Conservation (phyloP, 1,139 yeast genomes). For the Sugiyamaella novakii region DNA sequence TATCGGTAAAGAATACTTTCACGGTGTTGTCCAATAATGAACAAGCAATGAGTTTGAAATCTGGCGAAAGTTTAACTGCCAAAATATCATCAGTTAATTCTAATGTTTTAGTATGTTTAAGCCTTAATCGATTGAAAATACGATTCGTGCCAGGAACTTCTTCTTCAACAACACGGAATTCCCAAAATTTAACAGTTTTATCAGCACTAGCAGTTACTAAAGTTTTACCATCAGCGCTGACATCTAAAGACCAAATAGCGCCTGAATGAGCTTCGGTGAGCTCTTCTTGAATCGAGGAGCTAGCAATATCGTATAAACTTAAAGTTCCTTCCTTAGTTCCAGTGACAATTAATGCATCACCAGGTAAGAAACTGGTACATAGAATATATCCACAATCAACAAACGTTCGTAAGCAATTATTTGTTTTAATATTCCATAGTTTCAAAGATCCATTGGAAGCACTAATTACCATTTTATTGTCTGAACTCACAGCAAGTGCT, state of each 20-base stretch:
- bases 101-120: slow-evolving; percentile 75
- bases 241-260: slow-evolving; percentile 89
- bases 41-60: slow-evolving; percentile 73
- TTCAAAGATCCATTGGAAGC: slow-evolving; percentile 90
- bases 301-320: slow-evolving; percentile 82
- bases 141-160: slow-evolving; percentile 68
- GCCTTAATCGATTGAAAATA: slow-evolving; percentile 54
- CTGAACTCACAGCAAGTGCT: slow-evolving; percentile 78
- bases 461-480: slow-evolving; percentile 77
- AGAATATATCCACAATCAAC: slow-evolving; percentile 82
- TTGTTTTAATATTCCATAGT: slow-evolving; percentile 80
- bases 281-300: slow-evolving; percentile 69
- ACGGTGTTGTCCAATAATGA: slow-evolving; percentile 90
- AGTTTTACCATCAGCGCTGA: slow-evolving; percentile 81
- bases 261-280: slow-evolving; percentile 70
- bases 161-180: slow-evolving; percentile 67
- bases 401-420: slow-evolving; percentile 78
- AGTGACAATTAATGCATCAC: slow-evolving; percentile 83
- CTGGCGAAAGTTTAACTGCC: slow-evolving; percentile 80
- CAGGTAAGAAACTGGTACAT: slow-evolving; percentile 82
- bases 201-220: slow-evolving; percentile 95
- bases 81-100: slow-evolving; percentile 86
- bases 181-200: slow-evolving; percentile 87
- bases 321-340: slow-evolving; percentile 89
- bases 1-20: slow-evolving; percentile 84